These are phyloP conservation scores for Flaveria linearis DNA, from an alignment of 129 eudicot genomes.

Conservation along the genomic window DNA sequence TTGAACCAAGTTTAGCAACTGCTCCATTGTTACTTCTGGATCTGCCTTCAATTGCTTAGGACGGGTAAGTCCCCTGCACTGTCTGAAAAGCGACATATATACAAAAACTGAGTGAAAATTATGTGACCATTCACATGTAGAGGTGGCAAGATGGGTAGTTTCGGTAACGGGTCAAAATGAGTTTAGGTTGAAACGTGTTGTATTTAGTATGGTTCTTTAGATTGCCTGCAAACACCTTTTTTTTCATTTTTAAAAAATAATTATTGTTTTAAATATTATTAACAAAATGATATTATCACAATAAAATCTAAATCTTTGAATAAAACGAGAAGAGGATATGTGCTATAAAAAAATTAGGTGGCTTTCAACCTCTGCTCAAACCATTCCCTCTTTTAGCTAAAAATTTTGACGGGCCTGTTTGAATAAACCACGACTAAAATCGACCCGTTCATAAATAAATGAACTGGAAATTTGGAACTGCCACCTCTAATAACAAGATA, in stretches of 20 bases:
- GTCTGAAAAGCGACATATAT: constrained; percentile 44
- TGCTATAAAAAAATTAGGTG: neutral
- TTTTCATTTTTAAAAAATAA: neutral
- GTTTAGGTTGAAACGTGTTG: neutral
- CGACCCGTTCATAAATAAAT: neutral
- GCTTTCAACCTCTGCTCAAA: no score
- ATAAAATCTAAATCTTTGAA: neutral
- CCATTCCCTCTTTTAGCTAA: no score
- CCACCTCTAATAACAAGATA: constrained; percentile 26
- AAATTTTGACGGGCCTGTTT: neutral
- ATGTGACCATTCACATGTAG: constrained; percentile 13
- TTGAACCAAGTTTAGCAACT: constrained; percentile 68
- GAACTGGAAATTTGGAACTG: neutral
- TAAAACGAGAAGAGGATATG: neutral
- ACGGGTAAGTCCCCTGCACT: constrained; percentile 57
- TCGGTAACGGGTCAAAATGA: neutral
- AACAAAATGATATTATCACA: neutral
- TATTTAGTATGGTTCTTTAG: neutral
- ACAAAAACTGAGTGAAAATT: constrained; percentile 1
- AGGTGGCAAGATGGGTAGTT: constrained; percentile 15
- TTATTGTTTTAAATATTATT: neutral
- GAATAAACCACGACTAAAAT: neutral
- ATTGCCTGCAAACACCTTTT: neutral
- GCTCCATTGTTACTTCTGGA: constrained; percentile 61
- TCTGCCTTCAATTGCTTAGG: constrained; percentile 58